Conservation (phyloP, 495 filamentous ascomycete genomes). For the Rhypophila decipiens region DNA sequence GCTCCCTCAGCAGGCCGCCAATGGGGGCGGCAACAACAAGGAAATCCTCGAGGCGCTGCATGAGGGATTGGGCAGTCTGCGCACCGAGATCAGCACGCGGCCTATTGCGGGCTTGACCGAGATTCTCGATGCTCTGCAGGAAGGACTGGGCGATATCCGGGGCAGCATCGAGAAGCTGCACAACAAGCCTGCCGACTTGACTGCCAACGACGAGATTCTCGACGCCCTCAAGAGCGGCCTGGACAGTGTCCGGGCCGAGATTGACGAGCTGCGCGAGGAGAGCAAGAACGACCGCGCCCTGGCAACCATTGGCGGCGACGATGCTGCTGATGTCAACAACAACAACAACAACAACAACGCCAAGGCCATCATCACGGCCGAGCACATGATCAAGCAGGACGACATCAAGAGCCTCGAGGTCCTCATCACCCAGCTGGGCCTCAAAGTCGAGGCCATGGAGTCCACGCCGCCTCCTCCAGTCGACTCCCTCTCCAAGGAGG, state of each 20-base stretch:
- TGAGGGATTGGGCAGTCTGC: conserved; percentile 62
- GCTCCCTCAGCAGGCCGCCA: conserved; percentile 34
- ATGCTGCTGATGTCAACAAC: not conserved
- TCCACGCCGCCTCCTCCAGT: conserved; percentile 42
- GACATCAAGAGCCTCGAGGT: conserved; percentile 80
- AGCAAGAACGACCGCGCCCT: conserved; percentile 46
- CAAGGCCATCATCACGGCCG: conserved; percentile 28
- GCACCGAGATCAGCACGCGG: conserved; percentile 55
- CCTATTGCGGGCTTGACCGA: conserved; percentile 57
- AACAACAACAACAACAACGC: too few species aligned
- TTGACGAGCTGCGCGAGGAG: conserved; percentile 62
- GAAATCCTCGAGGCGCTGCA: conserved; percentile 65
- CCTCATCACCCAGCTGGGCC: conserved; percentile 71
- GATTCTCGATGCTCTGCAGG: conserved; percentile 74
- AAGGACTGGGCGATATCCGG: conserved; percentile 69
- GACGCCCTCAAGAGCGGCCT: conserved; percentile 78
- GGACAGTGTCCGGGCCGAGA: conserved; percentile 62
- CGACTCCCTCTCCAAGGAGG: conserved; percentile 38
- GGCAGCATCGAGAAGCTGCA: conserved; percentile 68
- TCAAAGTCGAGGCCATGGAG: conserved; percentile 78
- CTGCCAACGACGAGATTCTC: conserved; percentile 76
- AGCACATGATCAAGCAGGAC: conserved; percentile 48
- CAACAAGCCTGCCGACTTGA: conserved; percentile 73
- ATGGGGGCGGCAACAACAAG: conserved; percentile 32
- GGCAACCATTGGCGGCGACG: conserved; percentile 33